Conservation (phyloP, 139 green algal genomes). For the Nannochloris sp. region DNA sequence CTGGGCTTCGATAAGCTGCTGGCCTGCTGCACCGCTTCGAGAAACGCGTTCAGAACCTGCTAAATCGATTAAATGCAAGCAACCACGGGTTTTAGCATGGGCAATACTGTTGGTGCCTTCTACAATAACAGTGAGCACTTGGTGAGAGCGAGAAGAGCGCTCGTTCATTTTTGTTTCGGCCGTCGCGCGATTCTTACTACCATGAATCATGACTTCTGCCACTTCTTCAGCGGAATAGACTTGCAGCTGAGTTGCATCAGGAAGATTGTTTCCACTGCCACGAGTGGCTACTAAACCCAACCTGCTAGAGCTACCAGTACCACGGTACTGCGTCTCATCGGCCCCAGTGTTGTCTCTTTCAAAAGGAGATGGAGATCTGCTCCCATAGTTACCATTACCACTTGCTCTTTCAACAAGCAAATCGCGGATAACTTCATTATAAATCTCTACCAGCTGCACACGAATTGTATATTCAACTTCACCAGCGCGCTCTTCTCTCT, state of each 20-base stretch:
- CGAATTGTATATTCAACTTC: slow-evolving; percentile 67
- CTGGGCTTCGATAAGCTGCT: slow-evolving; percentile 83
- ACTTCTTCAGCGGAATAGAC: slow-evolving; percentile 66
- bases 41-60: slow-evolving; percentile 39
- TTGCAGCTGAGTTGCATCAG: slow-evolving; percentile 57
- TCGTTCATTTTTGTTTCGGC: slow-evolving; percentile 88
- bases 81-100: slow-evolving; percentile 37
- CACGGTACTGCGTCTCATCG: too few species aligned
- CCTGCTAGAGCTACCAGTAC: too few species aligned
- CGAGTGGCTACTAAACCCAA: slow-evolving; percentile 52
- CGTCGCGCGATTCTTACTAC: slow-evolving; percentile 45
- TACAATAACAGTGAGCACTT: slow-evolving; percentile 76
- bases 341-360: too few species aligned
- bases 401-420: slow-evolving; percentile 43
- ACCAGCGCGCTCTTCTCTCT: slow-evolving; percentile 43
- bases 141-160: slow-evolving; percentile 71
- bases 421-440: slow-evolving; percentile 90
- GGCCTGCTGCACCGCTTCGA: slow-evolving; percentile 44
- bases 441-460: slow-evolving; percentile 93
- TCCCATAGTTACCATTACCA: too few species aligned
- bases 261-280: slow-evolving; percentile 70
- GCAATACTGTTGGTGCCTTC: slow-evolving; percentile 58
- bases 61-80: slow-evolving; percentile 80
- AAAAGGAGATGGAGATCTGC: too few species aligned
- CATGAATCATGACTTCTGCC: slow-evolving; percentile 64